Percentiles rank a stretch among this genome's conserved stretches.
phyloP scores from a whole-genome alignment of 2,329 filamentous ascomycete genomes.

The Cadophora gregata region DNA sequence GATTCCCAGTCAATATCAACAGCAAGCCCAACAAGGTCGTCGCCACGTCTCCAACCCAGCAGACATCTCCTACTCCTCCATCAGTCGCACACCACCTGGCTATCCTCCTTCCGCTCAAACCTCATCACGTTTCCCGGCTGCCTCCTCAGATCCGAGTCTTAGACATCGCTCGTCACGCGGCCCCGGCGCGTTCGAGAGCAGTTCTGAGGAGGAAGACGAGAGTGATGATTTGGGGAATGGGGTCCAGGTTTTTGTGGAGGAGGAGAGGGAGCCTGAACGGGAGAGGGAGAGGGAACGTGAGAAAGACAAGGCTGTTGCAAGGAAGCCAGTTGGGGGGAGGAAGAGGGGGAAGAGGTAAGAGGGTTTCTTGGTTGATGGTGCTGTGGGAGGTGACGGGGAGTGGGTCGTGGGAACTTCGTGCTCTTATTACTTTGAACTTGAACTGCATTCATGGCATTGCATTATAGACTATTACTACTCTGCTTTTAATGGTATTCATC shows the following conservation, averaged over 20 bases:
- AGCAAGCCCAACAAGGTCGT: slow-evolving; percentile 26
- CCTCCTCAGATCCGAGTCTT: slow-evolving; percentile 18
- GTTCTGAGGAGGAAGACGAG: slow-evolving; percentile 35
- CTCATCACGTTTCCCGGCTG: slow-evolving; percentile 18
- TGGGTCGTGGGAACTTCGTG: background rate
- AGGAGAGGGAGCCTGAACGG: slow-evolving; percentile 29
- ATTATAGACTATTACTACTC: slow-evolving; percentile 14
- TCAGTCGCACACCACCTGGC: slow-evolving; percentile 36
- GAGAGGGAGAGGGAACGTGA: slow-evolving; percentile 21
- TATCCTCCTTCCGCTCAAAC: background rate
- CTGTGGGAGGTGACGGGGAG: background rate
- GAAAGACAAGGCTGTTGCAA: slow-evolving; percentile 20
- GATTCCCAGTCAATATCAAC: slow-evolving; percentile 41
- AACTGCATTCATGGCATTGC: slow-evolving; percentile 1
- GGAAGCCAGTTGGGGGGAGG: slow-evolving; percentile 36
- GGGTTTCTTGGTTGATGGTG: slow-evolving; percentile 3
- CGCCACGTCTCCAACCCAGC: slow-evolving; percentile 43
- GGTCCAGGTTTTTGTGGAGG: slow-evolving; percentile 40
- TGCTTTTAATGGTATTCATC: slow-evolving; percentile 28
- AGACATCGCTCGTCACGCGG: slow-evolving; percentile 10
- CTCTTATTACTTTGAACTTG: background rate
- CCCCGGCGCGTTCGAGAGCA: slow-evolving; percentile 31
- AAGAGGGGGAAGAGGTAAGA: slow-evolving; percentile 37
- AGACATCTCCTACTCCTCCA: slow-evolving; percentile 45
- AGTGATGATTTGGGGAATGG: slow-evolving; percentile 42